Evolutionary conservation across 2,329 filamentous ascomycete genomes (phyloP), one percentile per base, ranked within the genome.

Genomic region (Colletotrichum paranaense): DNA sequence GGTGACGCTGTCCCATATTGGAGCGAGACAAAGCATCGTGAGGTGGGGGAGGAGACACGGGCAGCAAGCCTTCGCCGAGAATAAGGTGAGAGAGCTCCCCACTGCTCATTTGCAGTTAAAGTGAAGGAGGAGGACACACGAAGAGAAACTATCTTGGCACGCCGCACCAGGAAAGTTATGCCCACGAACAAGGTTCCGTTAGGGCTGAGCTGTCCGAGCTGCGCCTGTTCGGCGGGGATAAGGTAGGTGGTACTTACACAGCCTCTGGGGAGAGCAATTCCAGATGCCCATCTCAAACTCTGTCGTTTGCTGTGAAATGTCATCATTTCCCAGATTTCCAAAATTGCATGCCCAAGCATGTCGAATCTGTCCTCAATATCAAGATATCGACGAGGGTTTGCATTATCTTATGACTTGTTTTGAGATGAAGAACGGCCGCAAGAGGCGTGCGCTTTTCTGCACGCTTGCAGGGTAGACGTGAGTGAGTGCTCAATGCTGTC

Each of bases 171-270:
- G 52, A 19, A 42, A 69, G 66, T 53, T 63, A 52, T 38, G 22
- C 22, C 59, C 30, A 19, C 42, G 19, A 52, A 62, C 59, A 70
- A 60, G 70, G 66, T 73, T 70, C 42, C 46, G 28, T 65, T 73
- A 69, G 70, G 70, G 70, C 70, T 73, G 70, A 73, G 70, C 42
- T 73, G 42, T 35, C 59, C 52, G 60, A 64, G 66, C 59, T 65
- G 66, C 46, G 55, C 70, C 66, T 32, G 30, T 38, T 62, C 19
- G 57, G 26, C 35, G 64, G 52, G 49, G 46, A 24, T 12, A 22
- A 28, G 24, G 30, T 52, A 56, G 6, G 8, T 14, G 49, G 16
- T 49, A 35, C 11, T 22, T 42, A 60, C 53, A n/a, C 62, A 49
- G 35, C 32, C 35, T n/a, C 26, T 38, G 3, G n/a, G 35, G 52